A percentile compares a stretch with the other conserved stretches of the same genome.
Conservation (phyloP, 257 asterid species). For the Solanum appendiculatum region DNA sequence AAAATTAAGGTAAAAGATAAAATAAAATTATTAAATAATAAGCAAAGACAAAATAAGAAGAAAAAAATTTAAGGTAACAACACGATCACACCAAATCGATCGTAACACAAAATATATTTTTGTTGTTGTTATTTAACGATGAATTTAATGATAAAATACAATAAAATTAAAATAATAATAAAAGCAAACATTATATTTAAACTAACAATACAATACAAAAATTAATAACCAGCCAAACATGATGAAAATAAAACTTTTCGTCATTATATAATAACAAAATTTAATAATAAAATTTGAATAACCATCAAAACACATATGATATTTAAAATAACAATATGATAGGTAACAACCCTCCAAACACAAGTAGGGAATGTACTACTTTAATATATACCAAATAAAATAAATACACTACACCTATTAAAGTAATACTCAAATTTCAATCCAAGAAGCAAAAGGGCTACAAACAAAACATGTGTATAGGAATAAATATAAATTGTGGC, state of each 20-base stretch:
- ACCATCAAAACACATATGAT: neutral
- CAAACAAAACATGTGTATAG: neutral
- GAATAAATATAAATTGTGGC: neutral
- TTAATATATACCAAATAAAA: too few species aligned
- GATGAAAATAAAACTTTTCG: neutral
- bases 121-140: accelerated
- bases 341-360: neutral
- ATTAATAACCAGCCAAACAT: neutral
- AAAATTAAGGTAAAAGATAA: neutral
- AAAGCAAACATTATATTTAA: neutral
- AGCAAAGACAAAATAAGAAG: neutral
- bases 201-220: neutral
- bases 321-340: neutral
- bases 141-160: accelerated
- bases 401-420: too few species aligned
- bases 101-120: neutral
- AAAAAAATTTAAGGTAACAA: neutral
- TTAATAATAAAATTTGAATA: neutral
- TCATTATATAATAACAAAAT: too few species aligned
- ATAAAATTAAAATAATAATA: neutral
- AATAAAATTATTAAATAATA: neutral
- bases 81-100: neutral
- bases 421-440: neutral
- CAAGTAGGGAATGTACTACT: neutral
- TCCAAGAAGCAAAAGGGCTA: neutral